These are phyloP conservation scores for Pseudofabraea citricarpa DNA, from an alignment of 2,329 filamentous ascomycete species.

Conservation along the genomic window DNA sequence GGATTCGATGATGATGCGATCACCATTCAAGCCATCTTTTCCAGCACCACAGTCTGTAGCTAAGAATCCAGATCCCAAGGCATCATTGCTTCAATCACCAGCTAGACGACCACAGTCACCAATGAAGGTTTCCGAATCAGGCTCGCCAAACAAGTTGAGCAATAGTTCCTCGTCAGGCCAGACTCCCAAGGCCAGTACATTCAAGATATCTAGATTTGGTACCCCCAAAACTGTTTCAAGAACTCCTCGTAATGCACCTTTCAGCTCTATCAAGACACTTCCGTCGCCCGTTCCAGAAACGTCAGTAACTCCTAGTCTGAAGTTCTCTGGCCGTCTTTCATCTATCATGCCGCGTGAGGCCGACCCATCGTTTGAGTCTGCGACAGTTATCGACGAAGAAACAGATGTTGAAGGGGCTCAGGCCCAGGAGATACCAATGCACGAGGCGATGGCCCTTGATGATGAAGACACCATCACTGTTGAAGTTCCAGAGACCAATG, in stretches of 20 bases:
- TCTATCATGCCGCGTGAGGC: conserved; percentile 32
- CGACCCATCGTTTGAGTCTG: conserved; percentile 20
- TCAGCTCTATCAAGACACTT: neutral
- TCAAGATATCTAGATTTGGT: conserved; percentile 26
- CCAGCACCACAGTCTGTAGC: conserved; percentile 15
- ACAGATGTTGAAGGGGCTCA: conserved; percentile 4
- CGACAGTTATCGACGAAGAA: conserved; percentile 12
- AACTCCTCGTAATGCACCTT: conserved; percentile 7
- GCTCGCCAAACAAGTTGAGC: conserved; percentile 21
- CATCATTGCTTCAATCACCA: conserved; percentile 28
- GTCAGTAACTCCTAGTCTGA: conserved; percentile 7
- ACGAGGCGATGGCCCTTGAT: conserved; percentile 12
- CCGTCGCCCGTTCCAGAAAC: conserved; percentile 5
- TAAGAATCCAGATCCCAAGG: conserved; percentile 17
- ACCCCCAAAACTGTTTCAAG: conserved; percentile 22
- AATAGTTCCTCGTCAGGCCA: conserved; percentile 10
- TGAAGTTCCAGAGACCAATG: conserved; percentile 9
- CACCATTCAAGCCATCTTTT: conserved; percentile 25
- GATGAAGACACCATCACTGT: conserved; percentile 25
- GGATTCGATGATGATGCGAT: conserved; percentile 20
- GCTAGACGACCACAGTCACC: conserved; percentile 27
- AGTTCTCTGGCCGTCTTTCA: conserved; percentile 34
- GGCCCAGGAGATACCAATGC: conserved; percentile 1
- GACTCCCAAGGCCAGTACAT: conserved; percentile 22
- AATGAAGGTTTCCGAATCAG: conserved; percentile 23